Conservation (phyloP, 352 stramenopile genomes). For the Globisporangium iwayamae region DNA sequence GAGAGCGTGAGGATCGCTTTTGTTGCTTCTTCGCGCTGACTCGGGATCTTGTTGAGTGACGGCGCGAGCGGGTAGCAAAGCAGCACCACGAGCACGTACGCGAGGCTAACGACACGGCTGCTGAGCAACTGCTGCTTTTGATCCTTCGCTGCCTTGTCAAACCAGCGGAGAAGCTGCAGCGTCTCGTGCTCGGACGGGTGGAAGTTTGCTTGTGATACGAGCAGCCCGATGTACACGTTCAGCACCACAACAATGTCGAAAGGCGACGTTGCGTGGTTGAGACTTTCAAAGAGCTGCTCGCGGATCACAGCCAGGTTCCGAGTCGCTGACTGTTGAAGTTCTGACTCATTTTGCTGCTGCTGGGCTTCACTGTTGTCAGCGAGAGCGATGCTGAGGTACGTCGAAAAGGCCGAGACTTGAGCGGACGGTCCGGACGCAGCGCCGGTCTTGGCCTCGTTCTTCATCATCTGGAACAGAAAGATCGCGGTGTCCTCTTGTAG, state of each 20-base stretch:
- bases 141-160: constrained; percentile 37
- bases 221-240: constrained; percentile 42
- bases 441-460: constrained; percentile 6
- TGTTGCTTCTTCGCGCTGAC: constrained; percentile 55
- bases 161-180: constrained; percentile 37
- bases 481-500: constrained; percentile 25
- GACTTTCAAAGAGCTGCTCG: constrained; percentile 20
- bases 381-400: constrained; percentile 18
- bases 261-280: constrained; percentile 13
- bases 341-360: neutral
- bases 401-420: constrained; percentile 5
- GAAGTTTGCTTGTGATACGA: constrained; percentile 41
- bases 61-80: constrained; percentile 53
- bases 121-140: constrained; percentile 13
- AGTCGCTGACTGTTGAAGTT: constrained; percentile 23
- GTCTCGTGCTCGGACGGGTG: constrained; percentile 43
- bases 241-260: constrained; percentile 33
- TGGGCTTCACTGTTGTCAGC: constrained; percentile 6
- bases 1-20: constrained; percentile 48
- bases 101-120: constrained; percentile 41
- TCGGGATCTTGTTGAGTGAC: constrained; percentile 49
- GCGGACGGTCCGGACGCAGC: constrained; percentile 1
- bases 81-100: constrained; percentile 52
- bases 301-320: constrained; percentile 19
- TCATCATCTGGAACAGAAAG: constrained; percentile 47